phyloP scores from a whole-genome alignment of 345 rosid genomes.

The Moringa oleifera region DNA sequence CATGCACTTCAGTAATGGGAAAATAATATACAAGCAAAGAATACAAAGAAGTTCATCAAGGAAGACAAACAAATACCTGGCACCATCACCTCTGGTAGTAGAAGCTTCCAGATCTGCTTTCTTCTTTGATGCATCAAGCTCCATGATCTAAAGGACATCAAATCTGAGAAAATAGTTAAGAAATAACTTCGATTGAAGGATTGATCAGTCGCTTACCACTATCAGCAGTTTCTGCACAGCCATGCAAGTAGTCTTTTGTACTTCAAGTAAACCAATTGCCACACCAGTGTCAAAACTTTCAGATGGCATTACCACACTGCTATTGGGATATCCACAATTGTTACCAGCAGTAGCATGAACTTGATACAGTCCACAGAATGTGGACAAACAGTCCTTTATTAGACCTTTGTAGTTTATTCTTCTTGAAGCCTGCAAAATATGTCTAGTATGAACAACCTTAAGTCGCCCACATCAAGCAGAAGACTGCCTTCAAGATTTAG shows the following conservation, averaged over 20 bases:
- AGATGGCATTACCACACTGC: conserved; percentile 20
- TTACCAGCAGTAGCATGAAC: conserved; percentile 15
- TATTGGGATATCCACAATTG: conserved; percentile 13
- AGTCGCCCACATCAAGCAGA: neutral
- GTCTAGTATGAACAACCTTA: neutral
- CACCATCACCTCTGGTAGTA: conserved; percentile 68
- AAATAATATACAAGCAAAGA: conserved; percentile 10
- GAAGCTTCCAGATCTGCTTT: conserved; percentile 52
- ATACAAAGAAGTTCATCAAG: conserved; percentile 3
- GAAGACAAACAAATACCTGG: conserved; percentile 44
- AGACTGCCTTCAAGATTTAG: conserved; percentile 1
- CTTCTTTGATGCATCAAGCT: conserved; percentile 69
- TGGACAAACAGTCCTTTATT: conserved; percentile 58
- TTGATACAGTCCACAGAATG: conserved; percentile 40
- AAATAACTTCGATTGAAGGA: conserved; percentile 2
- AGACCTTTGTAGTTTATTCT: conserved; percentile 58
- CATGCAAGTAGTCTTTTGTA: conserved; percentile 32
- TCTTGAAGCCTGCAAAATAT: conserved; percentile 60
- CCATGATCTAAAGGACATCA: conserved; percentile 51
- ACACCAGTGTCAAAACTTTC: conserved; percentile 22
- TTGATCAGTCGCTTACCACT: conserved; percentile 31
- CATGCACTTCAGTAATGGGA: conserved; percentile 2
- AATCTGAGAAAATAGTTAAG: conserved; percentile 8
- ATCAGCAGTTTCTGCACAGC: conserved; percentile 60
- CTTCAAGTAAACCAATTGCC: conserved; percentile 43